Evolutionary conservation across 2,329 filamentous ascomycete genomes (phyloP), one percentile per base, ranked within the genome.

Genomic region (Colletotrichum falcatum): DNA sequence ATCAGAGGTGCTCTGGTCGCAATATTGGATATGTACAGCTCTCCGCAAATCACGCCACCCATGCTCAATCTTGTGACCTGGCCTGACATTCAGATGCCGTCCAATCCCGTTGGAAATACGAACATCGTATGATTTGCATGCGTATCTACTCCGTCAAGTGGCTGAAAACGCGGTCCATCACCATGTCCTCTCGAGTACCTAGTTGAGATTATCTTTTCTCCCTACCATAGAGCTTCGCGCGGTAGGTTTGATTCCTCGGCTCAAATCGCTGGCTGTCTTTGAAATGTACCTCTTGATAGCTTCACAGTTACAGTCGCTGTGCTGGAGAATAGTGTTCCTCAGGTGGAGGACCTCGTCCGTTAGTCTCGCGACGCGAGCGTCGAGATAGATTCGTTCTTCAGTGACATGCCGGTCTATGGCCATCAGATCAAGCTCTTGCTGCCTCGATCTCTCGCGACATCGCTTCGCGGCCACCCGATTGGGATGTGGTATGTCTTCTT

Each of bases 381-480:
- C 49, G 11, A 71, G 69, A 26, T 68, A 68, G 5, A 64, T 30
- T 2, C 49, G 60, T 44, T 71, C 33, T 14, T 35, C 9, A 1
- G 48, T 61, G 14, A 65, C 46, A 16, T 64, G 48, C 28, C 42
- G 55, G 26, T 71, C 69, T 6, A 42, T 60, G 20, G 37, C 60
- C 1, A 49, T 55, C 12, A 71, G 60, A 20, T 71, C 69, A 1
- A 59, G 33, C 23, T 71, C 65, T n/a, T 63, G 61, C 20, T 71
- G 64, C 37, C 46, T 71, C 33, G 60, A 63, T 9, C 68, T 71
- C 12, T 71, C 65, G 11, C 65, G 65, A 18, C 65, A 71, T 11
- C 69, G 60, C 55, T 68, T 71, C 4, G 69, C 69, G 1, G 69
- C 65, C 1, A 54, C 69, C 5, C 63, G 65, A 5, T 71, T 71